Base-by-base conservation (phyloP, 192 early-diverging fungal species). In the Globomyces pollinis-pini region DNA sequence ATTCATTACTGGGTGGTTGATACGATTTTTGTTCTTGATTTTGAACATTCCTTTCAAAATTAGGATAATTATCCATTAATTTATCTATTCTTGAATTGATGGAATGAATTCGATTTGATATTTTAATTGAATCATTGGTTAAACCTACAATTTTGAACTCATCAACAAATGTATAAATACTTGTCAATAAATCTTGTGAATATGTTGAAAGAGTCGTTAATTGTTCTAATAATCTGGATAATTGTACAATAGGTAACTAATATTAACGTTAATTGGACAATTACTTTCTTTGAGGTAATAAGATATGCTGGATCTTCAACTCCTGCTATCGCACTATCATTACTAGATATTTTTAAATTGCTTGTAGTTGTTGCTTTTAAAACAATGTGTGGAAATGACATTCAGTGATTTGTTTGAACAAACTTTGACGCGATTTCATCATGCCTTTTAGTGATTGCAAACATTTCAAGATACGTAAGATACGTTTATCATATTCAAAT, bases 191-290 rank as follows among this genome's bases (percentile, higher is more conserved):
- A 9, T 67, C 44, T 20, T 24, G 15, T 7, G 56, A 26, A 16
- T 57, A 36, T 15, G 36, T 38, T 28, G 64, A 67, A 21, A 70
- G 24, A 8, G 50, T 29, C 21, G 30, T 47, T 20, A 74, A 38
- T 30, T 64, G 64, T n/a, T 64, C 62, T n/a, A 74, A 23, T 16
- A 64, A 30, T 7, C 72, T 60, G 2, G 56, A 61, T 26, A 74
- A 39, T 53, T 74, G 72, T 67, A 74, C 67, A 23, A 69, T 35
- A 5, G 67, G 45, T 26, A 58, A 49, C 69, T 71, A 8, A 0
- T 4, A 24, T 55, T 39, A 55, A 20, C 38, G 15, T 39, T 15
- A 20, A 39, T 9, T 15, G 21, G 21, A 21, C 8, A 3, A 36
- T 6, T 28, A 57, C 28, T 39, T 57, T 36, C 31, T 57, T 57